Conservation (phyloP, 345 rosid genomes). For the Turritis glabra region DNA sequence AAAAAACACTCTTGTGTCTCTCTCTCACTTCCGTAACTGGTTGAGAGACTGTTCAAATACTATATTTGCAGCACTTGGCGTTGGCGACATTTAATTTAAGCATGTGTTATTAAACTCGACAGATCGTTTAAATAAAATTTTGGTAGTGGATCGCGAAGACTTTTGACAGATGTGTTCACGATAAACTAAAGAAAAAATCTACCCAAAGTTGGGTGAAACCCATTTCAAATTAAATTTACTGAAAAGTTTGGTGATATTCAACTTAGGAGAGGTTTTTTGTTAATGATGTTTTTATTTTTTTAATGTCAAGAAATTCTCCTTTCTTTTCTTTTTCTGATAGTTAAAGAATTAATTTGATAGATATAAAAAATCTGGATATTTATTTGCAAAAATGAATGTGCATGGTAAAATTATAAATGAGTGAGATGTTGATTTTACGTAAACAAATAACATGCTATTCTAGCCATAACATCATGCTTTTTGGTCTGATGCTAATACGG, state of each 20-base stretch:
- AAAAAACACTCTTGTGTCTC: background rate
- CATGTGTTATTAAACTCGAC: constrained; percentile 10
- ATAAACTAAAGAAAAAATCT: background rate
- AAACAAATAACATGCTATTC: no score
- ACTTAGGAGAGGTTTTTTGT: background rate
- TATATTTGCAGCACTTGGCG: constrained; percentile 23
- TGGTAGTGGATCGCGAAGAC: background rate
- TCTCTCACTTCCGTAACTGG: constrained; percentile 27
- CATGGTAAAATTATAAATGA: background rate
- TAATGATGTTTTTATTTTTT: background rate
- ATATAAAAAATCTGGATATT: background rate
- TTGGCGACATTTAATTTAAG: constrained; percentile 32
- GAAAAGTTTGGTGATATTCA: no score
- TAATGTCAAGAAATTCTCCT: no score
- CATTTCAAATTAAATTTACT: background rate
- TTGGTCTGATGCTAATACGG: background rate
- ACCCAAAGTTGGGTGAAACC: background rate
- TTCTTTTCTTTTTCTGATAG: no score
- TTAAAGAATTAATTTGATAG: background rate
- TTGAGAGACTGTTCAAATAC: constrained; percentile 12
- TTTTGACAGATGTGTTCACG: constrained; percentile 16
- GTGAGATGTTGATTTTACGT: background rate
- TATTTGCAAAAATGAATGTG: background rate
- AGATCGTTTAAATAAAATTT: background rate
- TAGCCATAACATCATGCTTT: no score